These are phyloP conservation scores for Olyra latifolia DNA, from an alignment of 176 grass and related monocot genomes.

Conservation along the genomic window DNA sequence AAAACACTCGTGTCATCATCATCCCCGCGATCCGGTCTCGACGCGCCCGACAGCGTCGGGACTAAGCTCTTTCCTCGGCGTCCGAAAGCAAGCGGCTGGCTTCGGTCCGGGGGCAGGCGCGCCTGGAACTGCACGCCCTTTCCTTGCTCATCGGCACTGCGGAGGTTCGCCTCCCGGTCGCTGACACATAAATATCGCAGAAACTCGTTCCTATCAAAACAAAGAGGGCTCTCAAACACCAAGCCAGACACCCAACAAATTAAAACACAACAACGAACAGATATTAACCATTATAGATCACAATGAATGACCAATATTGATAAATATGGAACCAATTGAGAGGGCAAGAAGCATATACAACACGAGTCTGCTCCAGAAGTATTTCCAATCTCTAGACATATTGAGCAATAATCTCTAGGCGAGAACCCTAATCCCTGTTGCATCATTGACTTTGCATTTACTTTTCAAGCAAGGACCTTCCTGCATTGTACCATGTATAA, in stretches of 20 bases:
- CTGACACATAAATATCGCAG: conserved; percentile 76
- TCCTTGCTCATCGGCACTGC: too few species aligned
- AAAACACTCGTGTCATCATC: too few species aligned
- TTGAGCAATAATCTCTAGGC: conserved; percentile 76
- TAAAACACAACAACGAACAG: background rate
- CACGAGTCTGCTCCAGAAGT: conserved; percentile 83
- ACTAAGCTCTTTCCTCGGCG: too few species aligned
- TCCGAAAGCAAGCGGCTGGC: too few species aligned
- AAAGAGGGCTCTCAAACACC: background rate
- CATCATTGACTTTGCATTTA: too few species aligned
- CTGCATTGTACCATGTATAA: conserved; percentile 46
- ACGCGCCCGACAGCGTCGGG: too few species aligned
- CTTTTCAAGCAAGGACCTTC: too few species aligned
- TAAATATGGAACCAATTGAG: conserved; percentile 80
- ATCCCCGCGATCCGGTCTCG: too few species aligned
- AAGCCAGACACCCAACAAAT: background rate
- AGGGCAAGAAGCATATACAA: conserved; percentile 73
- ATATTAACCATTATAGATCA: conserved; percentile 79
- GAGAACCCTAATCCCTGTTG: too few species aligned
- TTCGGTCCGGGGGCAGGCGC: too few species aligned
- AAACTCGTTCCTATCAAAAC: conserved; percentile 68
- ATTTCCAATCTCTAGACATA: conserved; percentile 93
- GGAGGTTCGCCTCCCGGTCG: too few species aligned
- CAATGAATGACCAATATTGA: conserved; percentile 72
- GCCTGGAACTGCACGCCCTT: too few species aligned